phyloP scores from a whole-genome alignment of 495 filamentous ascomycete species.

The Hypoxylon perforatum region DNA sequence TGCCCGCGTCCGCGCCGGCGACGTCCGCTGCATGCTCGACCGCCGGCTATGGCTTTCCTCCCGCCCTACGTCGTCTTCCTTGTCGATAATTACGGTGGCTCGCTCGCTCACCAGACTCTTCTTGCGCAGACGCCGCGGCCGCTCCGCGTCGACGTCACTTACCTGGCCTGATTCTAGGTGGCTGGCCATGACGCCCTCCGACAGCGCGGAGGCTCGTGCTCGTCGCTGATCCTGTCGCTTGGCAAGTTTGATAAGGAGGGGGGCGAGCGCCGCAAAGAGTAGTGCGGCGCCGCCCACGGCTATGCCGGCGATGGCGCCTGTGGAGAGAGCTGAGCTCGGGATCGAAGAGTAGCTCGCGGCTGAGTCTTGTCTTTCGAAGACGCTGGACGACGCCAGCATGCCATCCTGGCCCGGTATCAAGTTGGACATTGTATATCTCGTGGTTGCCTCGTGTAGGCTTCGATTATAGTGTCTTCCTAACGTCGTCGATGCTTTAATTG shows the following conservation, averaged over 20 bases:
- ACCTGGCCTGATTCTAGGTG: slow-evolving; percentile 14
- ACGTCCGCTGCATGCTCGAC: slow-evolving; percentile 24
- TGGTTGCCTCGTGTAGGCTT: neutral
- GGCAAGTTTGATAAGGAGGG: slow-evolving; percentile 31
- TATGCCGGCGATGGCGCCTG: slow-evolving; percentile 41
- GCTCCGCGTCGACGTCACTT: slow-evolving; percentile 3
- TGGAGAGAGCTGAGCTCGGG: slow-evolving; percentile 28
- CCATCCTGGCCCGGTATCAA: neutral
- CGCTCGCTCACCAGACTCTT: slow-evolving; percentile 28
- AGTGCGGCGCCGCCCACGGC: slow-evolving; percentile 41
- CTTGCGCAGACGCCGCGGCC: slow-evolving; percentile 37
- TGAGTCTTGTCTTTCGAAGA: slow-evolving; percentile 8
- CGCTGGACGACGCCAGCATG: slow-evolving; percentile 1
- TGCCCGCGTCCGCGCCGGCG: slow-evolving; percentile 11
- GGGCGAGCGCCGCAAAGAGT: slow-evolving; percentile 37
- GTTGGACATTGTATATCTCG: neutral
- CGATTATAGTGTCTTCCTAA: neutral
- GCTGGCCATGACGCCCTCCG: neutral
- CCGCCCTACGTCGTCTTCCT: slow-evolving; percentile 28
- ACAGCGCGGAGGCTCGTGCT: neutral
- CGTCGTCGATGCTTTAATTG: neutral
- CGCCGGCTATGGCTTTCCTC: slow-evolving; percentile 26
- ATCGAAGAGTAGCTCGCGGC: neutral
- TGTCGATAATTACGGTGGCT: slow-evolving; percentile 10
- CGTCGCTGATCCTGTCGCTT: slow-evolving; percentile 20